Percentiles rank a stretch among this genome's conserved stretches.
Conservation (phyloP, 2,329 filamentous ascomycete species). For the Coniochaeta sp. region DNA sequence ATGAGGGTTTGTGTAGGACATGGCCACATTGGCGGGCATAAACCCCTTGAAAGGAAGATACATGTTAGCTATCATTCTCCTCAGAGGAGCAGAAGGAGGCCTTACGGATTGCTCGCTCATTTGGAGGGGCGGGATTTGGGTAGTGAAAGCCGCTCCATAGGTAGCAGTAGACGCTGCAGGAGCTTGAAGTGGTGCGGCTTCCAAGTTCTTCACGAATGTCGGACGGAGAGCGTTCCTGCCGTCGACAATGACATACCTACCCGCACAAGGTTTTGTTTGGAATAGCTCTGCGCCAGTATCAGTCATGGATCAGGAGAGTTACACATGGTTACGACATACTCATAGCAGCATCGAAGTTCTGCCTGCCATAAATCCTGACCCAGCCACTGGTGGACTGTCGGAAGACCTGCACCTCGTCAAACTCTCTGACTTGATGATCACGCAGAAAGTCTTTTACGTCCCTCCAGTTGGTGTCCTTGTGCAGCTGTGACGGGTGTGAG, state of each 20-base stretch:
- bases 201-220: not conserved
- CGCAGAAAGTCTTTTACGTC: not conserved
- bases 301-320: not conserved
- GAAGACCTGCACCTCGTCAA: not conserved
- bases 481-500: not conserved
- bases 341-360: not conserved
- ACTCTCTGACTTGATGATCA: not conserved
- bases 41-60: not conserved
- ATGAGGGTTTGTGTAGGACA: not conserved
- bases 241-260: not conserved
- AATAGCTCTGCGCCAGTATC: not conserved
- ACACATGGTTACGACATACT: not conserved
- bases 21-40: not conserved
- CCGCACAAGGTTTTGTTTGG: not conserved
- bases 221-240: not conserved
- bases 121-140: not conserved
- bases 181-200: not conserved
- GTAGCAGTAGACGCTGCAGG: not conserved
- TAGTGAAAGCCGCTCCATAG: not conserved
- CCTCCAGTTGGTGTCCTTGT: not conserved
- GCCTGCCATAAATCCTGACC: not conserved
- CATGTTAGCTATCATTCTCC: not conserved
- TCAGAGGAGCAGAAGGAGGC: not conserved
- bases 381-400: not conserved
- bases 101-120: not conserved